phyloP scores from a whole-genome alignment of 768 basidiomycete genomes.

The Russula sp. region DNA sequence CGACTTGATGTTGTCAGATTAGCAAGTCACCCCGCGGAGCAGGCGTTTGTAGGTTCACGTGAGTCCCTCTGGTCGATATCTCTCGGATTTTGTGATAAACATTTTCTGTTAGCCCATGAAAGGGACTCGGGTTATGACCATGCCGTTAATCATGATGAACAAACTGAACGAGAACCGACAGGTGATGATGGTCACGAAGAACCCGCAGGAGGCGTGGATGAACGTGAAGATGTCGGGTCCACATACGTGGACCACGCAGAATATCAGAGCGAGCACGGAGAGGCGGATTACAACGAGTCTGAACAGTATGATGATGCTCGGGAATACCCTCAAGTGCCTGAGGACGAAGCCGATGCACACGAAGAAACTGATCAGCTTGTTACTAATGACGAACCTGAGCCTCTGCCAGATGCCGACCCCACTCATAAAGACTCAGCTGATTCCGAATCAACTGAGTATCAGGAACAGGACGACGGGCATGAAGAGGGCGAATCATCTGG shows the following conservation, averaged over 20 bases:
- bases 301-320: conserved; percentile 22
- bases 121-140: not conserved
- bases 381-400: conserved; percentile 17
- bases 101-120: conserved; percentile 5
- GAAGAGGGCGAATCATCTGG: conserved; percentile 14
- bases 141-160: conserved; percentile 1
- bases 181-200: conserved; percentile 3
- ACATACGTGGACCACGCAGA: conserved; percentile 1
- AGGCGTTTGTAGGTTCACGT: not conserved
- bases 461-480: conserved; percentile 2
- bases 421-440: conserved; percentile 12
- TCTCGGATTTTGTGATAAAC: not conserved
- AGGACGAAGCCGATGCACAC: conserved; percentile 6
- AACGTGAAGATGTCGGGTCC: conserved; percentile 6
- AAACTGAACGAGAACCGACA: conserved; percentile 4
- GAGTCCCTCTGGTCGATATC: not conserved
- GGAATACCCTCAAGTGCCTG: conserved; percentile 8
- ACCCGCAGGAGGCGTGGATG: conserved; percentile 4
- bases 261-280: conserved; percentile 16
- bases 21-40: conserved; percentile 5
- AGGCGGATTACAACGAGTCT: conserved; percentile 15
- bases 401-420: conserved; percentile 16
- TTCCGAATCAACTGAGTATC: conserved; percentile 9
- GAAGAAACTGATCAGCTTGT: conserved; percentile 24
- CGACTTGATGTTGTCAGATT: conserved; percentile 7